Base-by-base conservation (phyloP, 768 basidiomycete genomes). In the Russula sp. region DNA sequence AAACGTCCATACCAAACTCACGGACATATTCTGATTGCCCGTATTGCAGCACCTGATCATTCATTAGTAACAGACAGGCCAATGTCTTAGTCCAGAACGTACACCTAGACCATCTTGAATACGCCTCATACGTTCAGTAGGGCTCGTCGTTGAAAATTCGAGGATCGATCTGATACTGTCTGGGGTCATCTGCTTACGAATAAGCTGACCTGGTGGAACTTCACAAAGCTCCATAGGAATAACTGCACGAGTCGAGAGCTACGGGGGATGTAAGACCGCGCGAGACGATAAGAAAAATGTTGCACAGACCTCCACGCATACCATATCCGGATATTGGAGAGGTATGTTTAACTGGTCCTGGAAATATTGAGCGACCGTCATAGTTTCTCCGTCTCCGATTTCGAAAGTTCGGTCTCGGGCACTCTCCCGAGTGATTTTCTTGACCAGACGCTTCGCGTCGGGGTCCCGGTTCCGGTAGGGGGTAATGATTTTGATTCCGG, bases 1-100 rank as follows among this genome's bases (percentile, higher is more conserved):
- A 75, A 25, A 93, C 83, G 2, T 74, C 60, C 79, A 93, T 83
- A 9, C 88, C 88, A 63, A 91, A 90, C 69, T 84, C 79, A 60
- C 69, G 56, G 20, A 88, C 78, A 64, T 86, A 88, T 72, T 87
- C 80, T 0, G 84, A 66, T 60, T 64, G 60, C 1, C 58, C 57
- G 39, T 65, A 64, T 41, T 79, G 77, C 54, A 87, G 74, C 41
- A 85, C 80, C 83, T 85, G 54, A 16, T 83, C 48, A 20, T 6
- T 8, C 32, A 18, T 32, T 32, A 32, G 46, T 7, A 62, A 16
- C 6, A 32, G 4, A 20, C 2, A 22, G 6, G 10, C 20, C 0
- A 14, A 13, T 16, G n/a, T 34, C 55, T 13, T 7, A 7, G 32
- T 41, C 25, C 38, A 35, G 35, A 43, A 48, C 13, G 2, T 68